These are phyloP conservation scores for Arthrobotrys musiformis DNA, from an alignment of 2,329 filamentous ascomycete genomes.

Conservation along the genomic window DNA sequence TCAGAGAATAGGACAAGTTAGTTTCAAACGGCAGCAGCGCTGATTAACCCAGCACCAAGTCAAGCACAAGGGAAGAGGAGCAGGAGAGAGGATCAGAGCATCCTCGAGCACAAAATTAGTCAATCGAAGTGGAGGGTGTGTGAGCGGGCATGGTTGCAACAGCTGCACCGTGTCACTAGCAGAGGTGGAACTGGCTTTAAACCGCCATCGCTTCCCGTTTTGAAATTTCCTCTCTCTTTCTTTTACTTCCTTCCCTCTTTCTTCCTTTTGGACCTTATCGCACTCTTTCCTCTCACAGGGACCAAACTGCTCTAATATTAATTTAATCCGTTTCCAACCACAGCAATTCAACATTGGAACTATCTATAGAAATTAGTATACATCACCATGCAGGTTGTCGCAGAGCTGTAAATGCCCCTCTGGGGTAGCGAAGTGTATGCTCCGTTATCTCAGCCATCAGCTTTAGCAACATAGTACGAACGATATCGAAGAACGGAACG, in stretches of 20 bases:
- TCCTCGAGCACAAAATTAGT: too few species aligned
- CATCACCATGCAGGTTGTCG: slow-evolving; percentile 56
- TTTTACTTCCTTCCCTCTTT: slow-evolving; percentile 8
- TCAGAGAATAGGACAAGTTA: slow-evolving; percentile 8
- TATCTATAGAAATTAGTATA: slow-evolving; percentile 46
- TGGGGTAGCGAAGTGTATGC: slow-evolving; percentile 54
- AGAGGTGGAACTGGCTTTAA: slow-evolving; percentile 43
- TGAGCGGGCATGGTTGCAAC: background rate
- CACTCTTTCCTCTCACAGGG: slow-evolving; percentile 53
- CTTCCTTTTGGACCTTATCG: slow-evolving; percentile 54
- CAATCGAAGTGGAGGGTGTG: background rate
- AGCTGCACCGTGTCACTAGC: slow-evolving; percentile 3
- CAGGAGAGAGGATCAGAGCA: background rate
- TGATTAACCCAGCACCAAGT: background rate
- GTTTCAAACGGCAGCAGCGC: background rate
- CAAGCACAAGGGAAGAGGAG: background rate
- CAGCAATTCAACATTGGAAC: slow-evolving; percentile 55
- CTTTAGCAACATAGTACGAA: slow-evolving; percentile 56
- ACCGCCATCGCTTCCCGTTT: slow-evolving; percentile 44
- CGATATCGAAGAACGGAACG: slow-evolving; percentile 56
- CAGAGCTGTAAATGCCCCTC: slow-evolving; percentile 56
- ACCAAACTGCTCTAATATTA: slow-evolving; percentile 38
- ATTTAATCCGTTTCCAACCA: slow-evolving; percentile 15
- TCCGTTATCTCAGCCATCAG: slow-evolving; percentile 56
- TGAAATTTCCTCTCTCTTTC: slow-evolving; percentile 20